Base-by-base conservation (phyloP, 805 yeast species). In the Kodamaea hsintzibuensis region DNA sequence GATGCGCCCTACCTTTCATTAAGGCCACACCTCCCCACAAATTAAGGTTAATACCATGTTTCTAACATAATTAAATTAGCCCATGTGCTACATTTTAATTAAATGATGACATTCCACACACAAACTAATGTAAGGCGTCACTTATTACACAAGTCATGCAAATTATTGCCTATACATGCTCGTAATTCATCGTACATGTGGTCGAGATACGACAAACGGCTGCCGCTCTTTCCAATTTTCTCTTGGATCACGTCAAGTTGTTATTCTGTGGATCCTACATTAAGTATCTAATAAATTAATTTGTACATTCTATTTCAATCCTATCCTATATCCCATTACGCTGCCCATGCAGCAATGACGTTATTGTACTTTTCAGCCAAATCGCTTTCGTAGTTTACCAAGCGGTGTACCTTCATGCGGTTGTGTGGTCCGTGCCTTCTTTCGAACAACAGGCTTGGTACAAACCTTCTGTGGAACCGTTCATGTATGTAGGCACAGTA, bases 401-500 rank as follows among this genome's bases (percentile, higher is more conserved):
- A 27, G 12, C 54, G 30, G 19, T 47, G 40, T 6, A 47, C 43
- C 17, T 45, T 27, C 40, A 16, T 37, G 19, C 51, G 45, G 38
- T 38, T 43, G 17, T 22, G 9, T 10, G n/a, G 12, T 2, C 47
- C 40, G 16, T 42, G 18, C 19, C 33, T 30, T 19, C 17, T 35
- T 18, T 37, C 33, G 13, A n/a, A 49, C 27, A 43, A n/a, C 16
- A 48, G 17, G 14, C 17, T 18, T 17, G 39, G 47, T 33, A 42
- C 38, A 27, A 51, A 51, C 25, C 54, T 45, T 37, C 50, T 17
- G 47, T 51, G 54, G 47, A 51, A 51, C 8, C 54, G 27, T 40
- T 51, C 54, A 35, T 51, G 54, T 7, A 51, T 47, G 40, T 46
- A 51, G n/a, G 54, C 50, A n/a, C 54, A 51, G 47, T 51, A 46